phyloP scores from a whole-genome alignment of 2,329 filamentous ascomycete species.

The Arthrobotrys entomopaga region DNA sequence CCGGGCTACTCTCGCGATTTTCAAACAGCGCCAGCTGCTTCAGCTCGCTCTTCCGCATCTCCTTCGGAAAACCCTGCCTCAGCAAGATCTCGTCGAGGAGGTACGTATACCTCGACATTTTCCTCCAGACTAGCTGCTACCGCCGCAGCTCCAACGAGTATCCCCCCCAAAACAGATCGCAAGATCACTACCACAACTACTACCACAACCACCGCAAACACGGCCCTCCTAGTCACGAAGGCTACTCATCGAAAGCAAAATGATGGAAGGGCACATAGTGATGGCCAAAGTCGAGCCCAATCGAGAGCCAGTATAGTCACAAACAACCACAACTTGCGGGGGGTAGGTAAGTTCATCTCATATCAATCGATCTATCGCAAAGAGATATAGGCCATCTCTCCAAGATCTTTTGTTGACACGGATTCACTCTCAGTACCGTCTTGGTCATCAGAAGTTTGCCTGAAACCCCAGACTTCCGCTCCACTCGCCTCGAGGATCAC shows the following conservation, averaged over 20 bases:
- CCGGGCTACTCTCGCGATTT: constrained; percentile 31
- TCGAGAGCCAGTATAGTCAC: constrained; percentile 18
- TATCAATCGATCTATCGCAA: background rate
- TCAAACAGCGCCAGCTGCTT: constrained; percentile 5
- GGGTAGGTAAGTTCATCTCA: constrained; percentile 23
- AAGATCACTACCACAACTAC: constrained; percentile 47
- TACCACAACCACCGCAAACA: constrained; percentile 47
- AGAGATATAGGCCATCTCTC: too few relatives aligned
- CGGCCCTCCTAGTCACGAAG: constrained; percentile 45
- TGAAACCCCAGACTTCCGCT: constrained; percentile 68
- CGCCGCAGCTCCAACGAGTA: constrained; percentile 6
- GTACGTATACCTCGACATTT: background rate
- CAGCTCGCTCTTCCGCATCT: constrained; percentile 15
- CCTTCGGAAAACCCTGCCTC: constrained; percentile 31
- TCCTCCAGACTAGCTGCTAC: constrained; percentile 1
- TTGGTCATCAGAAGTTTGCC: constrained; percentile 39
- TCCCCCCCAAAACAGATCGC: constrained; percentile 19
- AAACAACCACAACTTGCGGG: constrained; percentile 1
- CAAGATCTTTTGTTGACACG: too few relatives aligned
- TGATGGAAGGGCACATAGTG: constrained; percentile 11
- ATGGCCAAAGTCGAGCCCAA: constrained; percentile 7
- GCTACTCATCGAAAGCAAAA: constrained; percentile 32
- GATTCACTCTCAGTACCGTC: constrained; percentile 59
- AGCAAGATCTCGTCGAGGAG: constrained; percentile 19
- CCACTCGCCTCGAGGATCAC: constrained; percentile 78